Percentiles rank a stretch among this genome's conserved stretches.
Conservation (phyloP, 106 monocot genomes). For the Dendrobium catenatum region DNA sequence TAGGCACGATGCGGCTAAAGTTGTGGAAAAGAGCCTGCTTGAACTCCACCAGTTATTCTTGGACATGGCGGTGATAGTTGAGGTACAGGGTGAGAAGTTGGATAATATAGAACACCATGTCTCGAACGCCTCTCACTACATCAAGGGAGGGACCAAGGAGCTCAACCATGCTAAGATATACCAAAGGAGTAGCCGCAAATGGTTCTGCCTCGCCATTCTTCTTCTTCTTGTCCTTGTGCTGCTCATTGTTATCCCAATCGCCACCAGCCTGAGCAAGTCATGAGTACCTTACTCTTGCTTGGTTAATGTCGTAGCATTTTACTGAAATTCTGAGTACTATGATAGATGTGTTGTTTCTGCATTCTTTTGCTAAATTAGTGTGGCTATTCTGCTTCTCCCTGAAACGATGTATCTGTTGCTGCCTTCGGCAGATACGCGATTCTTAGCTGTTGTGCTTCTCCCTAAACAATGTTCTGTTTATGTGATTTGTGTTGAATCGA, state of each 20-base stretch:
- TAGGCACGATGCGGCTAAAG: constrained; percentile 52
- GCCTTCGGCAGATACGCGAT: too few species aligned
- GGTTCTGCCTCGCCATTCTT: constrained; percentile 41
- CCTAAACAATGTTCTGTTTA: too few species aligned
- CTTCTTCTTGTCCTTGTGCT: constrained; percentile 32
- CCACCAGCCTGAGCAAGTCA: constrained; percentile 28
- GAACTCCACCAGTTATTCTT: constrained; percentile 88
- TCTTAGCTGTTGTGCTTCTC: too few species aligned
- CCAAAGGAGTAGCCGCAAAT: constrained; percentile 43
- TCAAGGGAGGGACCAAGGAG: constrained; percentile 37
- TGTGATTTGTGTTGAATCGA: too few species aligned
- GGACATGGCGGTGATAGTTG: constrained; percentile 83
- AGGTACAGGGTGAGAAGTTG: constrained; percentile 71
- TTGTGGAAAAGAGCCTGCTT: constrained; percentile 57
- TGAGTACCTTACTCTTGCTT: constrained; percentile 7
- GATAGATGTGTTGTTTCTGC: background rate
- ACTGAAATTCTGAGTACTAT: background rate
- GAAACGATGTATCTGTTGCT: background rate
- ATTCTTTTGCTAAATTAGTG: background rate
- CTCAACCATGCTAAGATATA: constrained; percentile 33
- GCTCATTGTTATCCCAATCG: constrained; percentile 34
- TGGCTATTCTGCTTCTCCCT: background rate
- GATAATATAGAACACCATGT: constrained; percentile 76
- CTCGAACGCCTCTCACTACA: constrained; percentile 44
- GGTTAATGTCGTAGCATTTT: background rate